phyloP scores from a whole-genome alignment of 164 flowering plant genomes.

The Chimonanthus praecox region DNA sequence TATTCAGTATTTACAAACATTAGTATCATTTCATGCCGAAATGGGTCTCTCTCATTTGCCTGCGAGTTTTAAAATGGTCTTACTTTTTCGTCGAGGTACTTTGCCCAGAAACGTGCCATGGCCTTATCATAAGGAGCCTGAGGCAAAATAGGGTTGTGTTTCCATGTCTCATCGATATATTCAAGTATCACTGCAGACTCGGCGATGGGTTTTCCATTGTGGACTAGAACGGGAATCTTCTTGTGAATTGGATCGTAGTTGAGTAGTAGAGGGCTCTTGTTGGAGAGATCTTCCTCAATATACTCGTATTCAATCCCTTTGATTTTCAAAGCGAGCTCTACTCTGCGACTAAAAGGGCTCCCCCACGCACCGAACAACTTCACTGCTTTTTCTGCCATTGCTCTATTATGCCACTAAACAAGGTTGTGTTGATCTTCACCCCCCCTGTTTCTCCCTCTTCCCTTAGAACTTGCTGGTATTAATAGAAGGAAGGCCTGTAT shows the following conservation, averaged over 20 bases:
- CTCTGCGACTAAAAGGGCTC: conserved; percentile 1
- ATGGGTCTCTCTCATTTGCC: too few species aligned
- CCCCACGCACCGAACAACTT: conserved; percentile 6
- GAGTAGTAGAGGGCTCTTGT: conserved; percentile 7
- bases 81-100: conserved; percentile 11
- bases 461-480: neutral
- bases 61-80: neutral
- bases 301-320: conserved; percentile 8
- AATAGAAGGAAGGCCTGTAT: neutral
- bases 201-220: conserved; percentile 12
- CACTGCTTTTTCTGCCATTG: conserved; percentile 5
- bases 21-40: too few species aligned
- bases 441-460: neutral
- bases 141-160: conserved; percentile 7
- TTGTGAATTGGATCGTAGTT: conserved; percentile 3
- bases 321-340: conserved; percentile 1
- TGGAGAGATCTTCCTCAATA: conserved; percentile 3
- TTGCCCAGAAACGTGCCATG: conserved; percentile 20
- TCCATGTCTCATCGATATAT: conserved; percentile 4
- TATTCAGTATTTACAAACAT: too few species aligned
- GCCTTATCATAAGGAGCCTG: conserved; percentile 12
- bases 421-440: neutral
- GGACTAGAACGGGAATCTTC: conserved; percentile 6
- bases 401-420: too few species aligned
- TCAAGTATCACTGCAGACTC: conserved; percentile 16